Conservation (phyloP, 768 basidiomycete genomes). For the Leccinum rimulosum region DNA sequence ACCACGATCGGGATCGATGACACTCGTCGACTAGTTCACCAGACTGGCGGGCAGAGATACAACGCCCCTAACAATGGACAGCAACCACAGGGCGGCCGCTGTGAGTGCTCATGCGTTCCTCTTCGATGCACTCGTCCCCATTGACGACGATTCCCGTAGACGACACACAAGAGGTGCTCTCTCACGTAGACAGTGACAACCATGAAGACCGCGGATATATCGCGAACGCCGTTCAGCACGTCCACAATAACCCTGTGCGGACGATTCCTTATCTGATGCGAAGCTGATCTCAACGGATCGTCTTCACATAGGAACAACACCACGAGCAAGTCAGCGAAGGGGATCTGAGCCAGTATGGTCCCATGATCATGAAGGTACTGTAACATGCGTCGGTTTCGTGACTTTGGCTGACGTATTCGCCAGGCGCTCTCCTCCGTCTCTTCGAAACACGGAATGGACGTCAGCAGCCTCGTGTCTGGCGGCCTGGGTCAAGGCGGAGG, state of each 20-base stretch:
- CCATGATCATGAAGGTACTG: slow-evolving; percentile 19
- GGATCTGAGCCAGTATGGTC: slow-evolving; percentile 18
- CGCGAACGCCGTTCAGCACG: slow-evolving; percentile 20
- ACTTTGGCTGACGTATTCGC: slow-evolving; percentile 4
- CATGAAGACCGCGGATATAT: slow-evolving; percentile 9
- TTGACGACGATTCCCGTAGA: slow-evolving; percentile 38
- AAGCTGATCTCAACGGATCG: background rate
- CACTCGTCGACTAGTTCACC: slow-evolving; percentile 35
- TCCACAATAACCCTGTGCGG: slow-evolving; percentile 21
- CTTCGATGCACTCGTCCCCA: slow-evolving; percentile 5
- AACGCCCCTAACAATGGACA: slow-evolving; percentile 52
- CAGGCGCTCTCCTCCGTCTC: slow-evolving; percentile 18
- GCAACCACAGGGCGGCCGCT: slow-evolving; percentile 23
- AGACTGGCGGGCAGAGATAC: slow-evolving; percentile 65
- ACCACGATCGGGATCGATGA: background rate
- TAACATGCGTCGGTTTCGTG: background rate
- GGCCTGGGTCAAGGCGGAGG: slow-evolving; percentile 44
- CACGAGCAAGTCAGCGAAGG: slow-evolving; percentile 10
- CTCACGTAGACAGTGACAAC: slow-evolving; percentile 39
- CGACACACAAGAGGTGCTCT: slow-evolving; percentile 59
- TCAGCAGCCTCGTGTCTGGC: slow-evolving; percentile 26
- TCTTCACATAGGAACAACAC: slow-evolving; percentile 13
- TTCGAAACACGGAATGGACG: slow-evolving; percentile 33
- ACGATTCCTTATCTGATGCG: background rate
- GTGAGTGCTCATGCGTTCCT: slow-evolving; percentile 13